Percentiles rank a stretch among this genome's conserved stretches.
phyloP scores from a whole-genome alignment of 1,284 basidiomycete species.

The Ustilago xerochloae region DNA sequence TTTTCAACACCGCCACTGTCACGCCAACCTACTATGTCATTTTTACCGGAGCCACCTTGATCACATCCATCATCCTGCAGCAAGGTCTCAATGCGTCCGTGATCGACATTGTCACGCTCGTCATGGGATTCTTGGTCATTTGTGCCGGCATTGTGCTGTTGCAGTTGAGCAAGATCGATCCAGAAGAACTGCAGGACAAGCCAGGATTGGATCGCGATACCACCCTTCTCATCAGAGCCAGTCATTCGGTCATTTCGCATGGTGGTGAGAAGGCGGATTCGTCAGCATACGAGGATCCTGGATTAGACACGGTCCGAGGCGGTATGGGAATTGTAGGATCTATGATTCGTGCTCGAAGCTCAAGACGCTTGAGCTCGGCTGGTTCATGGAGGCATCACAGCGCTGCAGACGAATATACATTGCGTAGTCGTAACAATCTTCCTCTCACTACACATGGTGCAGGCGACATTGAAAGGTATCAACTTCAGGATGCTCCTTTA shows the following conservation, averaged over 20 bases:
- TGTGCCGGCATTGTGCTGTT: slow-evolving; percentile 88
- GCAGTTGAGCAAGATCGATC: slow-evolving; percentile 85
- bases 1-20: slow-evolving; percentile 86
- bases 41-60: slow-evolving; percentile 80
- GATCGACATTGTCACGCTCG: slow-evolving; percentile 77
- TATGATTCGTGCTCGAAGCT: slow-evolving; percentile 63
- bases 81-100: slow-evolving; percentile 84
- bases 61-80: slow-evolving; percentile 77
- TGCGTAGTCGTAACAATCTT: slow-evolving; percentile 36
- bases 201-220: slow-evolving; percentile 61
- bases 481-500: slow-evolving; percentile 62
- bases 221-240: slow-evolving; percentile 62
- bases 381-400: slow-evolving; percentile 50
- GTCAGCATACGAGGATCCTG: slow-evolving; percentile 62
- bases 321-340: slow-evolving; percentile 66
- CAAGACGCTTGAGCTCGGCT: slow-evolving; percentile 47
- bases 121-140: slow-evolving; percentile 86
- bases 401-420: slow-evolving; percentile 51
- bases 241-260: slow-evolving; percentile 51
- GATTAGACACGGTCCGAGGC: slow-evolving; percentile 66
- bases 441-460: slow-evolving; percentile 40
- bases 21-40: slow-evolving; percentile 90
- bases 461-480: slow-evolving; percentile 52
- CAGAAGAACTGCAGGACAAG: slow-evolving; percentile 60
- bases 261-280: slow-evolving; percentile 41